Base-by-base conservation (phyloP, 352 stramenopile species). In the Globisporangium viniferum region DNA sequence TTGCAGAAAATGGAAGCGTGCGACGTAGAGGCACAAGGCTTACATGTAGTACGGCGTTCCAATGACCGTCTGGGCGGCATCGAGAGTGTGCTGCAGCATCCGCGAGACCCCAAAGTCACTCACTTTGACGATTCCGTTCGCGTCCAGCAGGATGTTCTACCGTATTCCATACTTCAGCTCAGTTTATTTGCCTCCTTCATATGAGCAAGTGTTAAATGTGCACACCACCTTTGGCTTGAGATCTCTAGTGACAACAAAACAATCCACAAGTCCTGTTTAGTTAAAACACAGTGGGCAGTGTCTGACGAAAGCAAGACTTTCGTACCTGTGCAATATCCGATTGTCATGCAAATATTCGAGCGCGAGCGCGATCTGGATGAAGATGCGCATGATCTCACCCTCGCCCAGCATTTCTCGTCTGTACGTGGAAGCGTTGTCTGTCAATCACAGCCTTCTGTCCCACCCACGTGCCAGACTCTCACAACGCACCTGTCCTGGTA, bases 1-100 rank as follows among this genome's bases (percentile, higher is more conserved):
- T 6, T 29, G 27, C 9, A 31, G n/a, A 36, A 18, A 35, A 24
- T 9, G 27, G 9, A 7, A 2, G 7, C 41, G 9, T 8, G n/a
- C 8, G 10, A 56, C 2, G 22, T 14, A 33, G 22, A 33, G 9
- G 3, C 10, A 33, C 14, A 5, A 33, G 1, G n/a, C 55, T n/a
- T 74, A 90, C 74, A 95, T 89, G 77, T 95, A 94, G 35, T 82
- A 67, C 0, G 87, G 88, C 0, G 89, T 96, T 7, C 89, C 89
- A 2, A 80, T 81, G n/a, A 87, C 70, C 2, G 84, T 92, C 65
- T 85, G 61, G 0, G 81, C 85, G 0, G 60, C 67, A 33, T 90
- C 82, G 7, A 85, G 44, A 9, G 87, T 76, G 65, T 75, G 46
- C 14, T 82, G 62, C 4, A 91, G 73, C 5, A 64, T 51, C 27